These are phyloP conservation scores for Hamamelis virginiana DNA, from an alignment of 164 flowering plant genomes.

Conservation along the genomic window DNA sequence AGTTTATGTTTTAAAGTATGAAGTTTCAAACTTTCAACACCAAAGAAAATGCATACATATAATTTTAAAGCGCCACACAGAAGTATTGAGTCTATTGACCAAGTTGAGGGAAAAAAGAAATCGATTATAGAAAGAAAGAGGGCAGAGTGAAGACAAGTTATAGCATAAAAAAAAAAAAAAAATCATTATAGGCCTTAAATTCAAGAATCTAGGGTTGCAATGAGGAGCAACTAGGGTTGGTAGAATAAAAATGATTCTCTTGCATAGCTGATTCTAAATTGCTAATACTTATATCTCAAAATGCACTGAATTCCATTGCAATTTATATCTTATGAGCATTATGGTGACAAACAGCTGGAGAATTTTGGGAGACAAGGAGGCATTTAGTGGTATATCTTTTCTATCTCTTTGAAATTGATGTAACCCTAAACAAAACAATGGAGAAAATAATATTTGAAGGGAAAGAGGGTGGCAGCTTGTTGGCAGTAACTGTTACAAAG, in stretches of 20 bases:
- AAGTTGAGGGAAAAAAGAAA: not conserved
- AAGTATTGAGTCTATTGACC: not conserved
- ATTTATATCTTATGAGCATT: too few species aligned
- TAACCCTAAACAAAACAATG: too few species aligned
- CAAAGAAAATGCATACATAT: slow-evolving; percentile 5
- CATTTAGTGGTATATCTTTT: too few species aligned
- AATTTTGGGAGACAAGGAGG: too few species aligned
- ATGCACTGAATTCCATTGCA: not conserved
- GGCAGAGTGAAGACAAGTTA: slow-evolving; percentile 5
- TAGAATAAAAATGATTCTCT: not conserved
- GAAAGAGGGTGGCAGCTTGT: too few species aligned
- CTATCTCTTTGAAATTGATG: too few species aligned
- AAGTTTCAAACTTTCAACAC: not conserved
- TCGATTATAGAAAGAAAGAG: not conserved
- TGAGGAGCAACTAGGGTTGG: not conserved
- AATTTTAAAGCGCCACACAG: not conserved
- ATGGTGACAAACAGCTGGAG: too few species aligned
- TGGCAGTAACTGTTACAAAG: too few species aligned
- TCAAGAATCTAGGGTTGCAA: slow-evolving; percentile 2
- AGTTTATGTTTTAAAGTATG: not conserved
- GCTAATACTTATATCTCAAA: not conserved
- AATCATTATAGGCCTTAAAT: not conserved
- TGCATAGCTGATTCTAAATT: not conserved
- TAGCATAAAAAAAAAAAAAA: not conserved
- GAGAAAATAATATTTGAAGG: too few species aligned